These are phyloP conservation scores for Microcyclosporella mali DNA, from an alignment of 2,329 filamentous ascomycete species.

Conservation along the genomic window DNA sequence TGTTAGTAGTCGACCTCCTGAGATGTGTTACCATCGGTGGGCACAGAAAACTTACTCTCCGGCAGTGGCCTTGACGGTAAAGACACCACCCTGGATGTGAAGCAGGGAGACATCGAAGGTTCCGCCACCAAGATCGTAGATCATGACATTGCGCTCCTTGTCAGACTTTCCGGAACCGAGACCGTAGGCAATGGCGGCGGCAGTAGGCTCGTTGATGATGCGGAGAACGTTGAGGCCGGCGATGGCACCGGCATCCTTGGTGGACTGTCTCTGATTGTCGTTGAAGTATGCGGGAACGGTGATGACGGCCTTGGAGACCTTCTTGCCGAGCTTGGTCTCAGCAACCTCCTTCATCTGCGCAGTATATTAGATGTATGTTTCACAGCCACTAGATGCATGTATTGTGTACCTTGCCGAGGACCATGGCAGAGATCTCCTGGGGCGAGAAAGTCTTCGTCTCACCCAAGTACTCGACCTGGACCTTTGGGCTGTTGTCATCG, in stretches of 20 bases:
- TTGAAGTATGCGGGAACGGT: conserved; percentile 99
- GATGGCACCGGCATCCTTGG: conserved; percentile 98
- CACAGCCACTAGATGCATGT: not conserved
- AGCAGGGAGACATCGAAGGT: conserved; percentile 99
- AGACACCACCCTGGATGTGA: conserved; percentile 98
- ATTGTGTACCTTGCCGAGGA: conserved; percentile 78
- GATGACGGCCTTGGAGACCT: conserved; percentile 97
- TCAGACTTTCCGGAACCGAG: conserved; percentile 58
- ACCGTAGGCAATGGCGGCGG: conserved; percentile 96
- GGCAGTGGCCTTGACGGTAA: conserved; percentile 96
- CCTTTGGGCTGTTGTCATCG: conserved; percentile 78
- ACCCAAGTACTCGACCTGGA: conserved; percentile 91
- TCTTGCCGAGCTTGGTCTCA: conserved; percentile 96
- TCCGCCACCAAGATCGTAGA: conserved; percentile 99
- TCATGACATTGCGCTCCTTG: conserved; percentile 98
- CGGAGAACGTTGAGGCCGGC: conserved; percentile 95
- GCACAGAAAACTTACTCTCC: conserved; percentile 72
- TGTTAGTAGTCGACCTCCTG: not conserved
- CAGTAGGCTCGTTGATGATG: conserved; percentile 99
- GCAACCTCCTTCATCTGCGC: conserved; percentile 96
- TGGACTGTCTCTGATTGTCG: conserved; percentile 99
- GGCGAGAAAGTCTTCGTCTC: conserved; percentile 95
- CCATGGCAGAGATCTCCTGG: conserved; percentile 99
- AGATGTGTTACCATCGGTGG: not conserved
- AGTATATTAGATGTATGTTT: conserved; percentile 13